Evolutionary conservation across 1,139 yeast species (phyloP).

Genomic region (Hyphopichia fennica): DNA sequence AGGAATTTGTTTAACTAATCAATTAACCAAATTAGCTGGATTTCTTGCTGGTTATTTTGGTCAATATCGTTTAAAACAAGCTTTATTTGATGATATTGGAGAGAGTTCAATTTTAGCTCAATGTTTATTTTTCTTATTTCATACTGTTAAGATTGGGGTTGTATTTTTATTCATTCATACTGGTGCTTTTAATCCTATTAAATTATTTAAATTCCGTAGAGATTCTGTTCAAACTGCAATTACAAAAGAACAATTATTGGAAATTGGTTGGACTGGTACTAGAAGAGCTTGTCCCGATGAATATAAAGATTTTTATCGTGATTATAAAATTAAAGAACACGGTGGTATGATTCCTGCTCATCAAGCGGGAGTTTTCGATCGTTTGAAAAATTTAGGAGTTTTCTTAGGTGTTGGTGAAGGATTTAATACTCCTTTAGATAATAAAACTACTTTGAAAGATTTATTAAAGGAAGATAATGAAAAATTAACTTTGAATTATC

Average conservation of each 20-base stretch:
- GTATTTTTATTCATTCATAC: slow-evolving; percentile 59
- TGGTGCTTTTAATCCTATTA: slow-evolving; percentile 77
- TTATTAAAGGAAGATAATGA: slow-evolving; percentile 14
- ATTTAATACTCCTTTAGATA: slow-evolving; percentile 58
- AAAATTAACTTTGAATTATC: slow-evolving; percentile 52
- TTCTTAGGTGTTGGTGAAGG: slow-evolving; percentile 78
- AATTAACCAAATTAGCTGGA: slow-evolving; percentile 31
- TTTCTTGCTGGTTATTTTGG: slow-evolving; percentile 33
- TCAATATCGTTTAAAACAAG: slow-evolving; percentile 37
- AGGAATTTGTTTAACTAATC: slow-evolving; percentile 78
- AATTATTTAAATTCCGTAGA: slow-evolving; percentile 25
- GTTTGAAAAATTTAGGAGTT: slow-evolving; percentile 61
- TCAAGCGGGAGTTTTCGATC: slow-evolving; percentile 66
- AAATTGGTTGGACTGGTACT: slow-evolving; percentile 92
- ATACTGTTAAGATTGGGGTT: slow-evolving; percentile 58
- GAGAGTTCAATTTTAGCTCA: slow-evolving; percentile 52
- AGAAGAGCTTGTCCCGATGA: slow-evolving; percentile 70
- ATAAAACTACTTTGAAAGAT: slow-evolving; percentile 26
- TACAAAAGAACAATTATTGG: slow-evolving; percentile 56
- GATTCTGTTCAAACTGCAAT: slow-evolving; percentile 36
- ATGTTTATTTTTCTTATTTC: slow-evolving; percentile 68
- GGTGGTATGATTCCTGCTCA: slow-evolving; percentile 85
- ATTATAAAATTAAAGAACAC: slow-evolving; percentile 57
- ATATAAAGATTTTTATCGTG: slow-evolving; percentile 71
- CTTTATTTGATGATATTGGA: slow-evolving; percentile 49